Percentiles rank a stretch among this genome's conserved stretches.
Evolutionary conservation across 306 rosid species (phyloP).

Genomic region (Pachyrhizus erosus): DNA sequence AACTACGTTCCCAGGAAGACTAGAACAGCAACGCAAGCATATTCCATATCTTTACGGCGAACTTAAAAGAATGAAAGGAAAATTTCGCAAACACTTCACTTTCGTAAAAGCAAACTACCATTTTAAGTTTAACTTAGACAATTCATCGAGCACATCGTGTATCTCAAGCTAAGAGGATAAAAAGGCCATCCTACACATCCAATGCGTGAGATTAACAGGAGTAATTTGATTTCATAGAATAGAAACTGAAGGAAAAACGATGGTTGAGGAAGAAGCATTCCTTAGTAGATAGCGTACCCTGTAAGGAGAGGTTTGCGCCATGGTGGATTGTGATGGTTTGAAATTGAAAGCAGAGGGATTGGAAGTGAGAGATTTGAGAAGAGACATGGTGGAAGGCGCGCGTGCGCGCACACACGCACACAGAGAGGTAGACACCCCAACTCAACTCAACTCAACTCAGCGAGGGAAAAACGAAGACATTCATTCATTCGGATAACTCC

Average conservation of each 20-base stretch:
- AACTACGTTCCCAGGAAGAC: neutral
- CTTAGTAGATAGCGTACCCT: slow-evolving; percentile 48
- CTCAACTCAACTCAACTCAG: neutral
- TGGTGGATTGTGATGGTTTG: slow-evolving; percentile 56
- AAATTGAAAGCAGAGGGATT: slow-evolving; percentile 56
- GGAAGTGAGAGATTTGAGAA: slow-evolving; percentile 61
- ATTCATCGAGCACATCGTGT: slow-evolving; percentile 48
- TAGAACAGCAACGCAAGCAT: neutral
- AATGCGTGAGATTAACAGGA: slow-evolving; percentile 9
- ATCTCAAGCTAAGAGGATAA: slow-evolving; percentile 4
- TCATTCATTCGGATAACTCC: slow-evolving; percentile 13
- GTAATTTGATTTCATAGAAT: neutral
- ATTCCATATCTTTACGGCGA: neutral
- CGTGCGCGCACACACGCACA: too few relatives aligned
- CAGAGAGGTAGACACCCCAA: neutral
- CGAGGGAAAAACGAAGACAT: slow-evolving; percentile 4
- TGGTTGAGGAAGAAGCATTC: neutral
- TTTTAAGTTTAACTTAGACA: slow-evolving; percentile 41
- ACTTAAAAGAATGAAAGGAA: neutral
- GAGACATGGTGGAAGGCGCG: slow-evolving; percentile 45
- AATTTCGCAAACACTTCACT: neutral
- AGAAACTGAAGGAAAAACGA: neutral
- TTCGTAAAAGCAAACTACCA: neutral
- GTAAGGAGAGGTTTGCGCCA: slow-evolving; percentile 63
- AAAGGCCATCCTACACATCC: neutral